Base-by-base conservation (phyloP, 768 basidiomycete genomes). In the Heimioporus sp. region DNA sequence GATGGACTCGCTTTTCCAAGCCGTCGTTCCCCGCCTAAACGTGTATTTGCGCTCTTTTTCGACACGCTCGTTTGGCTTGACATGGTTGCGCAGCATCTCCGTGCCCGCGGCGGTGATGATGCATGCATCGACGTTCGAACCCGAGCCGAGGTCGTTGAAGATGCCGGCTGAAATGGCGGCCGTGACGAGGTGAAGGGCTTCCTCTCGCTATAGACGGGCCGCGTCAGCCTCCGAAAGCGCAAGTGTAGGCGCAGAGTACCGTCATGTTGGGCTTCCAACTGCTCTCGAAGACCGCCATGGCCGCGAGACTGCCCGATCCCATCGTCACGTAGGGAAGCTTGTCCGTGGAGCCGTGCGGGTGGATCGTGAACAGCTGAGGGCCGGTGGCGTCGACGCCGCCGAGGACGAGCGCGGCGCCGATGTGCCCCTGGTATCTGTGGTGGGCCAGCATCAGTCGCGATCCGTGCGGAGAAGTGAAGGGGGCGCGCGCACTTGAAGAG, bases 281-380 rank as follows among this genome's bases (percentile, higher is more conserved):
- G 48, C 80, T 85, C 70, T 99, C 97, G 58, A 99, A 98, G 12
- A 98, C 88, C 10, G 95, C 95, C 97, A 99, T 99, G 16, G 97
- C 97, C 2, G 97, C 97, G 47, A 98, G 76, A 63, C 85, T 89
- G 54, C 97, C 97, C 2, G 91, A 94, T 32, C 97, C 97, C 96
- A 98, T 98, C 1, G 97, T 98, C 35, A 99, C 96, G 63, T 95
- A 99, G 0, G 97, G 97, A 19, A 99, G 78, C 72, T 98, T 98
- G 75, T 98, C 97, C 0, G 96, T 98, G 13, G 94, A 97, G 4
- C 97, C 97, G 71, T 99, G 95, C 0, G 97, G 94, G 54, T 87
- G 85, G 58, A 99, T 86, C 13, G 95, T 98, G 76, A 96, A 98
- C 13, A 99, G 83, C 52, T 98, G 94, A 11, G 95, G 81, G 15